Evolutionary conservation across 768 basidiomycete genomes (phyloP).

Genomic region (Suillus bovinus): DNA sequence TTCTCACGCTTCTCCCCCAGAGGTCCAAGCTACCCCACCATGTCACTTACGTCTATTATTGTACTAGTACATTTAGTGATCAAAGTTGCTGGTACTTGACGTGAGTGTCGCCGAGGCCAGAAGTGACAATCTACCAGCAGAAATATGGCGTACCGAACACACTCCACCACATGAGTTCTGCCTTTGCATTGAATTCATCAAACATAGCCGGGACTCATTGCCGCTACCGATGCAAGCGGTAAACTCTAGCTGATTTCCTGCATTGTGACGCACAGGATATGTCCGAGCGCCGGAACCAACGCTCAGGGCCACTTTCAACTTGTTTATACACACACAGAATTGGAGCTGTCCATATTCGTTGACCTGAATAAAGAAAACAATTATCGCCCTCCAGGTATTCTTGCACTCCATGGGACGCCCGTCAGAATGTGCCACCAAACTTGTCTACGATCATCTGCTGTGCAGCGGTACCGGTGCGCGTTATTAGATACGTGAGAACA

Average conservation of each 20-base stretch:
- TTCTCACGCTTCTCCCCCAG: slow-evolving; percentile 9
- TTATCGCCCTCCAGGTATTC: too few relatives aligned
- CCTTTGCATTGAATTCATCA: not conserved
- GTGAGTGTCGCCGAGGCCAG: not conserved
- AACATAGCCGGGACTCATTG: not conserved
- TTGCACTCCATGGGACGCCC: not conserved
- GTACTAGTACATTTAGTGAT: not conserved
- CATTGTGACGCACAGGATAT: not conserved
- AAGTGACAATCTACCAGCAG: not conserved
- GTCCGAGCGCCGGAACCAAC: not conserved
- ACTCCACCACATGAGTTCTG: not conserved
- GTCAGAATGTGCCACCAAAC: not conserved
- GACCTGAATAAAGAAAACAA: too few relatives aligned
- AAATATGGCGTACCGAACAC: too few relatives aligned
- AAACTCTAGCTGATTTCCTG: not conserved
- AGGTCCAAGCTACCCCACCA: not conserved
- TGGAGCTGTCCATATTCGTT: too few relatives aligned
- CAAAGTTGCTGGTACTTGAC: not conserved
- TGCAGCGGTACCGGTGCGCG: not conserved
- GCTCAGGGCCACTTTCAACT: not conserved
- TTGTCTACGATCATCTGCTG: not conserved
- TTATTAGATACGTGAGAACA: not conserved
- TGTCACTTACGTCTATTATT: not conserved
- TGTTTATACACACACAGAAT: too few relatives aligned
- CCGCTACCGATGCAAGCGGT: not conserved